Evolutionary conservation across 805 yeast genomes (phyloP).

Genomic region (Candida endomychidarum): DNA sequence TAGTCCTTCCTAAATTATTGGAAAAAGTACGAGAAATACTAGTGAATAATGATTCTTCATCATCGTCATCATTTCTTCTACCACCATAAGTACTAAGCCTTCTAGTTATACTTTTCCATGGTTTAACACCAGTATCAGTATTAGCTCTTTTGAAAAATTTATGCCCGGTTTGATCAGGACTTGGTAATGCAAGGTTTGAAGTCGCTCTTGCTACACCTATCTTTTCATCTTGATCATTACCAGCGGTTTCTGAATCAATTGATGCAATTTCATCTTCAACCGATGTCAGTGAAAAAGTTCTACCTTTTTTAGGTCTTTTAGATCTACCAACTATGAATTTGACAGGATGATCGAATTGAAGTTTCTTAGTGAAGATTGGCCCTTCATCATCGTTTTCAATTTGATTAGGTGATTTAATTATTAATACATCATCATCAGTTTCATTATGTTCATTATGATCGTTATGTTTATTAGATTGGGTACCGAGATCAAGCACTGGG

Average conservation of each 20-base stretch:
- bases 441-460: slow-evolving; percentile 21
- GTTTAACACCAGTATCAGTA: slow-evolving; percentile 25
- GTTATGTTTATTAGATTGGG: slow-evolving; percentile 24
- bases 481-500: background rate
- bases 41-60: slow-evolving; percentile 16
- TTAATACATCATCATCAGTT: slow-evolving; percentile 66
- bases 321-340: slow-evolving; percentile 1
- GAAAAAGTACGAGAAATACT: slow-evolving; percentile 7
- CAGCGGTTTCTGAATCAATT: slow-evolving; percentile 21
- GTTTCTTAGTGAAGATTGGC: slow-evolving; percentile 36
- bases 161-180: slow-evolving; percentile 33
- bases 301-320: slow-evolving; percentile 11
- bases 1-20: slow-evolving; percentile 29
- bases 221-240: slow-evolving; percentile 4
- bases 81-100: slow-evolving; percentile 6
- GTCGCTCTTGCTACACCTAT: slow-evolving; percentile 21
- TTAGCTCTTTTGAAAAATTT: slow-evolving; percentile 41
- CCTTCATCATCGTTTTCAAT: slow-evolving; percentile 44
- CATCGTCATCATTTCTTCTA: slow-evolving; percentile 9
- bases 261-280: slow-evolving; percentile 22
- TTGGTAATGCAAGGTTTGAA: slow-evolving; percentile 34
- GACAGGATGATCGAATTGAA: slow-evolving; percentile 5
- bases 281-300: slow-evolving; percentile 14
- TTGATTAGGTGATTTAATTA: slow-evolving; percentile 77
- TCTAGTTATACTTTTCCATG: slow-evolving; percentile 3